Base-by-base conservation (phyloP, 306 rosid genomes). In the Herpetospermum pedunculosum region DNA sequence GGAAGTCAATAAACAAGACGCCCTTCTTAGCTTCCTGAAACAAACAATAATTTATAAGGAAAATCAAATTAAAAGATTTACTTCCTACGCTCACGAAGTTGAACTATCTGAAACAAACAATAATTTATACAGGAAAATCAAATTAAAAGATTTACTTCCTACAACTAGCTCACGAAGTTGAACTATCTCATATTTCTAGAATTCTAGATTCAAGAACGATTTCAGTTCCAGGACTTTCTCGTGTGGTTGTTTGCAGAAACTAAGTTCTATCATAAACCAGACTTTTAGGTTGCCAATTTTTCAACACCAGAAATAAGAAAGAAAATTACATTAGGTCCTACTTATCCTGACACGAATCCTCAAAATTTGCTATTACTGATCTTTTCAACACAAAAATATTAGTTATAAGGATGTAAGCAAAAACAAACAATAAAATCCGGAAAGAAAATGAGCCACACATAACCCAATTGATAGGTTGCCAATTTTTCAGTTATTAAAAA, bases 11-110 rank as follows among this genome's bases (percentile, higher is more conserved):
- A 83, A 93, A 93, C 80, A 93, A 76, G 35, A 89, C 97, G 21
- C 97, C 96, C 80, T 90, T 93, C 89, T 76, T 89, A 83, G 98
- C 97, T 81, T 89, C 97, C 96, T 91, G 92, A 78, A 85, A 84
- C 46, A 23, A 34, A 23, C 38, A 23, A 2, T 14, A 38, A 34
- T 68, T 14, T 30, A 30, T 38, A 34, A 48, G 49, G 37, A 60
- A 77, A 46, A 73, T 28, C 26, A 65, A 75, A 21, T 34, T 49
- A 18, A 41, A 58, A 58, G 57, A 62, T 26, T 29, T 53, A 21
- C 70, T 26, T n/a, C 49, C 35, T 34, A 29, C 41, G 73, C 54
- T 68, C 54, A 43, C 21, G 23, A 68, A 68, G 23, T 68, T 68
- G 35, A 43, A 68, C 54, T 4, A 5, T 64, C 72, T 38, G 92